Conservation (phyloP, 2,329 filamentous ascomycete genomes). For the Phaeoacremonium minimum region DNA sequence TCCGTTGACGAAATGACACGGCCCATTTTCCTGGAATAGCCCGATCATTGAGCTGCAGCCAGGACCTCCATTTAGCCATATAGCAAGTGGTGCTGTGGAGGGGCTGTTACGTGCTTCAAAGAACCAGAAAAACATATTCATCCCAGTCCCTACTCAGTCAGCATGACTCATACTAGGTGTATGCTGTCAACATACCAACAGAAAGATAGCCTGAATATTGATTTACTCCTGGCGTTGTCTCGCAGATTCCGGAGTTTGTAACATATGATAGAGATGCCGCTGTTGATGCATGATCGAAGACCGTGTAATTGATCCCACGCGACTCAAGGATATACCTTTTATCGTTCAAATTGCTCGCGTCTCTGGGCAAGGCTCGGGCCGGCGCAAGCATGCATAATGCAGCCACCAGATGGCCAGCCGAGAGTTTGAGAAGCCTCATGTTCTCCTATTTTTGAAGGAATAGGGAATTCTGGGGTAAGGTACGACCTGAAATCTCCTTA, state of each 20-base stretch:
- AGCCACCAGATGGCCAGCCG: too few species aligned
- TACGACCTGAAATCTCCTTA: too few species aligned
- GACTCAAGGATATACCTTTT: slow-evolving; percentile 8
- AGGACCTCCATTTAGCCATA: slow-evolving; percentile 35
- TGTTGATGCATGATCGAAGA: slow-evolving; percentile 44
- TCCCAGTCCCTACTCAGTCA: slow-evolving; percentile 16
- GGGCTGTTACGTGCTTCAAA: slow-evolving; percentile 27
- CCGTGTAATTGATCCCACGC: slow-evolving; percentile 27
- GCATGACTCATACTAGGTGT: slow-evolving; percentile 8
- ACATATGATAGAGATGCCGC: slow-evolving; percentile 40
- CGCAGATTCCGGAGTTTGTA: slow-evolving; percentile 45
- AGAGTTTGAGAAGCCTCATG: too few species aligned
- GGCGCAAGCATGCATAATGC: too few species aligned
- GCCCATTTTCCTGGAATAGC: slow-evolving; percentile 37
- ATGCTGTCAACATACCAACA: slow-evolving; percentile 27
- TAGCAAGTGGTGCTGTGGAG: slow-evolving; percentile 22
- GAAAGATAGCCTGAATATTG: slow-evolving; percentile 47
- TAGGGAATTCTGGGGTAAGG: too few species aligned
- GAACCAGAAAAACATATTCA: slow-evolving; percentile 41
- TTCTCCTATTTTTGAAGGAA: too few species aligned
- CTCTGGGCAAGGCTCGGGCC: too few species aligned
- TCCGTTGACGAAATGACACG: slow-evolving; percentile 34
- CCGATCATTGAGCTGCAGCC: slow-evolving; percentile 33
- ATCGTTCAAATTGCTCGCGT: too few species aligned
- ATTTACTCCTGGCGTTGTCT: slow-evolving; percentile 44